Base-by-base conservation (phyloP, 768 basidiomycete species). In the Macrocybe gigantea region DNA sequence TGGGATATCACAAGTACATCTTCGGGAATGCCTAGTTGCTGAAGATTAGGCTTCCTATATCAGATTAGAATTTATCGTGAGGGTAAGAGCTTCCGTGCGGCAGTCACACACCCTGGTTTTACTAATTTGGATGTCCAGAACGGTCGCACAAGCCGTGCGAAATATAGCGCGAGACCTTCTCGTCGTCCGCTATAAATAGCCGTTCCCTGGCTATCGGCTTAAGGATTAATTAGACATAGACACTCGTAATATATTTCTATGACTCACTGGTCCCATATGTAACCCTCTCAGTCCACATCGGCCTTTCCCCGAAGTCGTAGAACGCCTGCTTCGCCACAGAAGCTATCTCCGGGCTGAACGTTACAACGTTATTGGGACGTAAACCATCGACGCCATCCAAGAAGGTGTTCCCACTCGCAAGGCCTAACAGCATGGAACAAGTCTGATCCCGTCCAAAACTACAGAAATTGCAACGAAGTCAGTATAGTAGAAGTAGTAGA, bases 361-460 rank as follows among this genome's bases (percentile, higher is more conserved):
- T 73, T 33, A 68, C 72, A 45, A 86, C 69, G 3, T 65, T 65
- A 29, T 66, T 73, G 14, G 78, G 69, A 8, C 66, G 61, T 15
- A 73, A 64, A 44, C 71, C 71, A 42, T 79, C 78, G n/a, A 68
- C 66, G 30, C 70, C 64, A 49, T 87, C 83, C 47, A 93, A 64
- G 64, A 85, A 92, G 1, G 84, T 83, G 62, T 93, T 93, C 33
- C 87, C 88, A 49, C 86, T 78, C 0, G 92, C 89, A 48, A 97
- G 75, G 8, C 84, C 87, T 10, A 95, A 75, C 12, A 92, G 78
- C 88, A 96, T 94, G 5, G 90, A 85, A 56, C 92, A 94, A 3
- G 90, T 87, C 58, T 95, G 89, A 61, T 93, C 89, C 45, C 91
- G 79, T 40, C 93, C 93, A 63, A 88, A 96, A 60, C 93, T 95